Base-by-base conservation (phyloP, 306 rosid genomes). In the Medicago arabica region DNA sequence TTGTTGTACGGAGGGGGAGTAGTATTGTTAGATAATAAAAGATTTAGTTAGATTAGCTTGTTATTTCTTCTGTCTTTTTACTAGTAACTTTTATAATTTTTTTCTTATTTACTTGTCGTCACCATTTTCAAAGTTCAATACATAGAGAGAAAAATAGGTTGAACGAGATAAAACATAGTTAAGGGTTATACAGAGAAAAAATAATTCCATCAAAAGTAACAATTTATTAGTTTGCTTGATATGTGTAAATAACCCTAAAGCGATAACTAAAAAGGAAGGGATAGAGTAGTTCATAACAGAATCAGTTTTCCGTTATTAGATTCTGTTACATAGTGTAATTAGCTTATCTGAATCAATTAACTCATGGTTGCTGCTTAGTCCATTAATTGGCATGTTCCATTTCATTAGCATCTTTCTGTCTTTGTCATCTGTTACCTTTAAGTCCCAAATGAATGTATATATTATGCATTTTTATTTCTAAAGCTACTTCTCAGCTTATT, bases 401-500 rank as follows among this genome's bases (percentile, higher is more conserved):
- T 10, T 21, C 36, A 58, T 58, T 21, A 23, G 38, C 23, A 58
- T 58, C 64, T 58, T 23, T 23, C 38, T 58, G 38, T 58, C 9
- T 6, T 13, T 21, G 38, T 23, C 38, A 12, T 58, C 4, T 23
- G 64, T 58, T 58, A 13, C 16, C 38, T 58, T 58, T 54, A 54
- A 18, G 60, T 54, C 13, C 25, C 38, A 57, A 9, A 55, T 19
- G 19, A 18, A 8, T 54, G 14, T 54, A 11, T 53, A 53, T 17
- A 53, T 47, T 38, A 40, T 71, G 21, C 43, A 39, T 77, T 66
- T 49, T 77, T 25, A 9, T 67, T 72, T 59, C 59, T 47, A 28
- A 59, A 40, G 28, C 44, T 49, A 44, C 66, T 36, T 68, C 53
- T 69, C 34, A 40, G 46, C 51, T 6, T 18, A 8, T 50, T 70